Evolutionary conservation across 495 filamentous ascomycete genomes (phyloP), one percentile per base, ranked within the genome.

Genomic region (Penicilliopsis zonata): DNA sequence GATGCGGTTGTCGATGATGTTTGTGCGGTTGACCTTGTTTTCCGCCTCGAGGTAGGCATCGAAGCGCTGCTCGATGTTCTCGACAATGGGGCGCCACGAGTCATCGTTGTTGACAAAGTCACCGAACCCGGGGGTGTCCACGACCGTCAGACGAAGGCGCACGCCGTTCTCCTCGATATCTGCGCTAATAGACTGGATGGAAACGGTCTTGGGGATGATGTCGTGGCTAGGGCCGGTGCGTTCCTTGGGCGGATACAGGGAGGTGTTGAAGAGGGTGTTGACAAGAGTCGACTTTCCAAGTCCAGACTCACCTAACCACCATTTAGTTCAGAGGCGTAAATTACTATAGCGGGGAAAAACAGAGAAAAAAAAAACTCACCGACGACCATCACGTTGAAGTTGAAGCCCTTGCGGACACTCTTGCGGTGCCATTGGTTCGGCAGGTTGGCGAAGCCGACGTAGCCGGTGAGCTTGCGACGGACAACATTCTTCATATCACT

Each of bases 341-440:
- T 28, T 42, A 20, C 30, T 17, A 18, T 23, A 8, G 25, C 3
- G 6, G 13, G 10, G 17, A 18, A 19, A 18, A 26, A 6, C 29
- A 28, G 20, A n/a, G 7, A 17, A 34, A 34, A 25, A 72, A 69
- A 38, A 20, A 32, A 65, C 68, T 49, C 69, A 98, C 90, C 90
- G 60, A 98, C 90, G 60, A 98, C 90, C 90, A 98, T 98, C 37
- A 96, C 90, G 53, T 98, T 98, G 72, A 98, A 98, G 73, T 96
- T 98, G 77, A 98, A 98, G 37, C 90, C 90, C 61, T 98, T 98
- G 52, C 90, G 82, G 48, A 98, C 92, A 73, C 87, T 94, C 80
- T 98, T 98, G 61, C 90, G 86, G 70, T 98, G 90, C 92, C 92
- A 98, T 63, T 98, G 90, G 64, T 98, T 98, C 27, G 90, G 90